These are phyloP conservation scores for Tylopilus sp. DNA, from an alignment of 1,284 basidiomycete genomes.

Conservation along the genomic window DNA sequence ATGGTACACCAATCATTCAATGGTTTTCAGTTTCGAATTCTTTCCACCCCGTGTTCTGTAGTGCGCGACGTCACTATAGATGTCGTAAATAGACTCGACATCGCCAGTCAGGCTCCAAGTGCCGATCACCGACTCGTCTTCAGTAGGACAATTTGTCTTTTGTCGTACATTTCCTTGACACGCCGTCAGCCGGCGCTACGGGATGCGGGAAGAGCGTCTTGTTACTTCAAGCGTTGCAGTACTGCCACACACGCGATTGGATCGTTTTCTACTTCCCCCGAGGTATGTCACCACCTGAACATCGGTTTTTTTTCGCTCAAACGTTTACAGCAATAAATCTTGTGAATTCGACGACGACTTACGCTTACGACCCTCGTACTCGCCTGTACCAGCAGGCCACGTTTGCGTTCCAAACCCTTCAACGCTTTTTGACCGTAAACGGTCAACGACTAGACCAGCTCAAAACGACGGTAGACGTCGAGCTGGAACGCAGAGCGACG, in stretches of 20 bases:
- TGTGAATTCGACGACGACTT: constrained; percentile 77
- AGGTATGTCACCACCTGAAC: constrained; percentile 49
- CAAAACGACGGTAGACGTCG: constrained; percentile 41
- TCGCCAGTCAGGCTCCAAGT: constrained; percentile 45
- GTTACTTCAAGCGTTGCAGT: constrained; percentile 78
- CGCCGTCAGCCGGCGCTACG: constrained; percentile 59
- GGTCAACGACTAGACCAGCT: constrained; percentile 41
- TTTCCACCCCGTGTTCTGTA: constrained; percentile 64
- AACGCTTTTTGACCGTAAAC: constrained; percentile 60
- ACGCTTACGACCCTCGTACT: constrained; percentile 73
- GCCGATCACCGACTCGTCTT: constrained; percentile 54
- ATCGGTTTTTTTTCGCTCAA: not conserved
- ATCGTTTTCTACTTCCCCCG: constrained; percentile 88
- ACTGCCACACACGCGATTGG: constrained; percentile 73
- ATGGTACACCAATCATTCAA: not conserved
- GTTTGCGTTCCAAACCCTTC: constrained; percentile 59
- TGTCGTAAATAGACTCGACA: constrained; percentile 49
- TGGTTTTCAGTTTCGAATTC: constrained; percentile 56
- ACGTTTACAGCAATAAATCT: constrained; percentile 56
- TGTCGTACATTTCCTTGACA: constrained; percentile 1
- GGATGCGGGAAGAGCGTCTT: constrained; percentile 87
- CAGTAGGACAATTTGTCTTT: constrained; percentile 44
- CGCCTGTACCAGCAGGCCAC: constrained; percentile 79
- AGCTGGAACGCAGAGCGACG: constrained; percentile 47
- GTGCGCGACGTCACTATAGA: constrained; percentile 63